Conservation (phyloP, 768 basidiomycete genomes). For the Antrodiella citrinella region DNA sequence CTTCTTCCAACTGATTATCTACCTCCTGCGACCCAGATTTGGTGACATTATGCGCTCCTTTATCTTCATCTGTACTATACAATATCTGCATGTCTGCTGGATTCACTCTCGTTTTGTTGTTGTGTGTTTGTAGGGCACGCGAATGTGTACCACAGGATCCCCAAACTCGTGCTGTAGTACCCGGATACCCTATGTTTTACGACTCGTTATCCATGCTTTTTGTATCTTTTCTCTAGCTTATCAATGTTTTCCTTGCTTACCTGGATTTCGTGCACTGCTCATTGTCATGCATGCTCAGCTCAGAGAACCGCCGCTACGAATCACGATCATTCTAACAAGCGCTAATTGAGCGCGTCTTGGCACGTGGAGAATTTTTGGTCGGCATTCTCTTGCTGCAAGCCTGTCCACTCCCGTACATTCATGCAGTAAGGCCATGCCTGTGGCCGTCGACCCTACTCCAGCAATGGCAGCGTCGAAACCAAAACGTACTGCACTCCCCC, state of each 20-base stretch:
- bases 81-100: not conserved
- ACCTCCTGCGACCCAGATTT: slow-evolving; percentile 65
- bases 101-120: not conserved
- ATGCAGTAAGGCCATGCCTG: slow-evolving; percentile 16
- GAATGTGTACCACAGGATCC: not conserved
- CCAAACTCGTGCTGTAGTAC: not conserved
- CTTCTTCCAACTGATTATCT: slow-evolving; percentile 70
- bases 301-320: not conserved
- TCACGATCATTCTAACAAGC: not conserved
- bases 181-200: not conserved
- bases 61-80: not conserved
- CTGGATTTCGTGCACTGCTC: no score
- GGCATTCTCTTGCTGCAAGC: not conserved
- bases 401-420: not conserved
- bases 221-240: not conserved
- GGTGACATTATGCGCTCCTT: slow-evolving; percentile 31
- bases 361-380: slow-evolving; percentile 22
- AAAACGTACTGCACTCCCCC: slow-evolving; percentile 26
- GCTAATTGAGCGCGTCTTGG: slow-evolving; percentile 1
- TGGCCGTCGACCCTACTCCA: slow-evolving; percentile 20
- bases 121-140: not conserved
- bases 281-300: no score
- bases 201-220: not conserved
- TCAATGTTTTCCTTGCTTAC: not conserved
- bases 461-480: slow-evolving; percentile 21